phyloP scores from a whole-genome alignment of 2,329 filamentous ascomycete species.

The Chrysoporthe cubensis region DNA sequence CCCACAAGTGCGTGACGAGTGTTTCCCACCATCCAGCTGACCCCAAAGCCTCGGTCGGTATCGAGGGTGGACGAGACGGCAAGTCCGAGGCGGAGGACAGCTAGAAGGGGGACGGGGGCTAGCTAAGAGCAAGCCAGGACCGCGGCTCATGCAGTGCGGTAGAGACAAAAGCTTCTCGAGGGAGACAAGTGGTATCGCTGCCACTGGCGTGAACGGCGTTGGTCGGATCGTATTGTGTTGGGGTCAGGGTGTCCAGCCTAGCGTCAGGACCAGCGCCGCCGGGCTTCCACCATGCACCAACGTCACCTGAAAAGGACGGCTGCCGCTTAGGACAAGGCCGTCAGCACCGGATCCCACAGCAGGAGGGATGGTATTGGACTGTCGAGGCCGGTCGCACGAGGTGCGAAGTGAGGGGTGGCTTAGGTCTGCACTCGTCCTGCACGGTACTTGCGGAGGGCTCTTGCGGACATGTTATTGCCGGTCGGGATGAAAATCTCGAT shows the following conservation, averaged over 20 bases:
- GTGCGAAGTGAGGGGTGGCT: background rate
- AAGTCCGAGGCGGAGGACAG: background rate
- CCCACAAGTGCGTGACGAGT: constrained; percentile 8
- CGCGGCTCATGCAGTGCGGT: background rate
- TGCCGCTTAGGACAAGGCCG: background rate
- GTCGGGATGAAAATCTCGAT: background rate
- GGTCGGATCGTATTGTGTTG: background rate
- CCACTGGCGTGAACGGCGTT: constrained; percentile 5
- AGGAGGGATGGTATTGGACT: background rate
- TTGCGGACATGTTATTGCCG: background rate
- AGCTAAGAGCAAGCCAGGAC: background rate
- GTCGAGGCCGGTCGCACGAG: background rate
- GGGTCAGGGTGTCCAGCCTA: background rate
- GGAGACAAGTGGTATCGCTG: constrained; percentile 1
- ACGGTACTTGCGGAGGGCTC: background rate
- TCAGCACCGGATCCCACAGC: background rate
- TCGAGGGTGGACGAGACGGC: constrained; percentile 2
- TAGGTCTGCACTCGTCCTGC: background rate
- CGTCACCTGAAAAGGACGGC: background rate
- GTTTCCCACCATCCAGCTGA: constrained; percentile 10
- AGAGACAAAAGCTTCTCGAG: constrained; percentile 12
- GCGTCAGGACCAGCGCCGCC: constrained; percentile 10
- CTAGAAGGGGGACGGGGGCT: background rate
- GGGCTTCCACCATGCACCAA: constrained; percentile 13
- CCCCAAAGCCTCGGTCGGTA: background rate